Evolutionary conservation across 371 early-diverging fungal species (phyloP).

Genomic region (Zancudomyces culisetae): DNA sequence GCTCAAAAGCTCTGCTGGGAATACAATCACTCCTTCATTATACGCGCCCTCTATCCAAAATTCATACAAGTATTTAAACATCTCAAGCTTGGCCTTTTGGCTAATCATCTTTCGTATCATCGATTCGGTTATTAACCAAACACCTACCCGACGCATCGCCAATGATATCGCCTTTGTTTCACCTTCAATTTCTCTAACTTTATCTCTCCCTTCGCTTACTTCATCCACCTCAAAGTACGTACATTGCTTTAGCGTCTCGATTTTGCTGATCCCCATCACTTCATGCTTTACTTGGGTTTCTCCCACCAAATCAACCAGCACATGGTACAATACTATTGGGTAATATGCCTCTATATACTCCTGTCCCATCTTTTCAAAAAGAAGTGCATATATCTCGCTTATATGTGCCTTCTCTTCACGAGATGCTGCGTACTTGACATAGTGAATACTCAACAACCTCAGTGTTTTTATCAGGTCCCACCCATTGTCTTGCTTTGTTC

Average conservation of each 20-base stretch:
- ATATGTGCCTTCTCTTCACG: conserved; percentile 61
- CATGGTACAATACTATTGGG: conserved; percentile 38
- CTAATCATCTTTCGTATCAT: conserved; percentile 47
- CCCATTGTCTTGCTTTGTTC: background rate
- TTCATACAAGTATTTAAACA: conserved; percentile 39
- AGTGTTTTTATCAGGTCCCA: conserved; percentile 29
- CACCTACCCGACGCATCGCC: conserved; percentile 40
- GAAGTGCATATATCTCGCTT: conserved; percentile 54
- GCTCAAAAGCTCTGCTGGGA: background rate
- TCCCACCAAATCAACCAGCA: conserved; percentile 31
- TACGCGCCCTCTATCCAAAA: conserved; percentile 31
- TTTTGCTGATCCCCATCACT: background rate
- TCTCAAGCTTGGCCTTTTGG: conserved; percentile 60
- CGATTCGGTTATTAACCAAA: conserved; percentile 52
- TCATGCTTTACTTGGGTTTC: conserved; percentile 1
- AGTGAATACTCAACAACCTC: conserved; percentile 27
- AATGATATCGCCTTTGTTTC: conserved; percentile 14
- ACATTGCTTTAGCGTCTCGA: background rate
- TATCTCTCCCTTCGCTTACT: background rate
- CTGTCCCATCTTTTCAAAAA: conserved; percentile 51
- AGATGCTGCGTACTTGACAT: conserved; percentile 31
- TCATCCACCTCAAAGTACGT: background rate
- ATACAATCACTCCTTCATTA: background rate
- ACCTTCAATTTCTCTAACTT: background rate
- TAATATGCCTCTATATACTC: conserved; percentile 58